A percentile compares a stretch with the other conserved stretches of the same genome.
phyloP scores from a whole-genome alignment of 371 early-diverging fungal genomes.

The Haplosporangium sp. region DNA sequence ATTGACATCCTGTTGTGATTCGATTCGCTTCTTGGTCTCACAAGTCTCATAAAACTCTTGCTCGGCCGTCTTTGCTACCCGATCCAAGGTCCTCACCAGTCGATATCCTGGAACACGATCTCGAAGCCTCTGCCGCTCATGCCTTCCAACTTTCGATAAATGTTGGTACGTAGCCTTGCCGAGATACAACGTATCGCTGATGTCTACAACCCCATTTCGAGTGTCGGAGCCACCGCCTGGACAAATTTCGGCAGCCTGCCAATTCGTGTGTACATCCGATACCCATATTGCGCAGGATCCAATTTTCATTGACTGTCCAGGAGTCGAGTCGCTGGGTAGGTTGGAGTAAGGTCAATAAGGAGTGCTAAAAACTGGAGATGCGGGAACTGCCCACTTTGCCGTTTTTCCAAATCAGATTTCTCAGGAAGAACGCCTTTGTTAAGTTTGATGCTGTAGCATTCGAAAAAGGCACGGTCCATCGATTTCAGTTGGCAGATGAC shows the following conservation, averaged over 20 bases:
- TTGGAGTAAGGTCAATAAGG: constrained; percentile 2
- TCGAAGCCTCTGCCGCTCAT: constrained; percentile 24
- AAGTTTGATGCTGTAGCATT: constrained; percentile 17
- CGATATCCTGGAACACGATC: constrained; percentile 17
- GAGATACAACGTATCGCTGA: constrained; percentile 14
- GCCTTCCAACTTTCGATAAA: constrained; percentile 26
- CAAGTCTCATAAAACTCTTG: not conserved
- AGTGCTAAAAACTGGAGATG: constrained; percentile 2
- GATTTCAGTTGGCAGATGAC: constrained; percentile 17
- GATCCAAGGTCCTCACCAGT: constrained; percentile 10
- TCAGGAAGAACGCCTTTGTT: constrained; percentile 12
- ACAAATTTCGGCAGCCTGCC: constrained; percentile 15
- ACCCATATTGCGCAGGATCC: constrained; percentile 4
- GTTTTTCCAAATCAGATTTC: constrained; percentile 11
- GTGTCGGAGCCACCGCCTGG: constrained; percentile 13
- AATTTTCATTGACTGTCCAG: constrained; percentile 10
- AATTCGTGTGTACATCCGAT: constrained; percentile 34
- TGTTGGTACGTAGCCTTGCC: constrained; percentile 12
- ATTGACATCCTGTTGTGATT: no score
- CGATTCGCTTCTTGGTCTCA: not conserved
- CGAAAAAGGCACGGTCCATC: constrained; percentile 15
- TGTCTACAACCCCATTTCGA: constrained; percentile 24
- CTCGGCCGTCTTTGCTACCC: constrained; percentile 5
- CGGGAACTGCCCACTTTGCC: constrained; percentile 10
- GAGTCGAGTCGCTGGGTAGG: constrained; percentile 20